Evolutionary conservation across 805 yeast species (phyloP).

Genomic region (Yamadazyma kitorensis): DNA sequence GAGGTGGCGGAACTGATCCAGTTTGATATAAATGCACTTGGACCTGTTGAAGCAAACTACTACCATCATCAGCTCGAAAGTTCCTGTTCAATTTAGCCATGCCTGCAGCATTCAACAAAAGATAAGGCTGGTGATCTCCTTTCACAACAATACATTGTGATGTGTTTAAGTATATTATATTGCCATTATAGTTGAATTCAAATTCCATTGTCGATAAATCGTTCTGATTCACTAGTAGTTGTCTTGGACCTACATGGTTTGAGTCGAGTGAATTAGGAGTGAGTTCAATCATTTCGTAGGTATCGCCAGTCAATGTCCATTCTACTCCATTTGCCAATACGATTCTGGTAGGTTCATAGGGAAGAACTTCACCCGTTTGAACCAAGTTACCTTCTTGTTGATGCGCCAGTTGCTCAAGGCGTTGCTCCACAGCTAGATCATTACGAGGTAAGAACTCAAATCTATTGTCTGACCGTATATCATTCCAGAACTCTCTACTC

Average conservation of each 20-base stretch:
- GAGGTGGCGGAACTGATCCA: no score
- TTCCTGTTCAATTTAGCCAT: constrained; percentile 22
- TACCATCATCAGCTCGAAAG: constrained; percentile 11
- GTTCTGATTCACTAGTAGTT: constrained; percentile 26
- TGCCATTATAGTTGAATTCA: constrained; percentile 14
- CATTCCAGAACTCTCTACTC: constrained; percentile 24
- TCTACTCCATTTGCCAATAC: constrained; percentile 18
- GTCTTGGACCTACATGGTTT: constrained; percentile 5
- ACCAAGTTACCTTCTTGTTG: not conserved
- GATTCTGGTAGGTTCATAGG: constrained; percentile 21
- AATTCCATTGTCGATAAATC: constrained; percentile 23
- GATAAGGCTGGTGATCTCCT: constrained; percentile 31
- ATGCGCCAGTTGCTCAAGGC: constrained; percentile 4
- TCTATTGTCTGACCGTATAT: constrained; percentile 17
- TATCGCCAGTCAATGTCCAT: constrained; percentile 25
- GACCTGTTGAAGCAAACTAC: constrained; percentile 24
- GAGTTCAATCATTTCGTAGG: constrained; percentile 20
- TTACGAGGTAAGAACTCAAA: constrained; percentile 21
- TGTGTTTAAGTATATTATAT: constrained; percentile 23
- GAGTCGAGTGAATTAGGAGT: constrained; percentile 4
- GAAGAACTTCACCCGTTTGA: constrained; percentile 4
- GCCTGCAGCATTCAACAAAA: constrained; percentile 38
- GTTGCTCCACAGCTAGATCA: no score
- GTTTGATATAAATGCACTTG: constrained; percentile 17
- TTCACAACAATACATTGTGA: constrained; percentile 44